Conservation (phyloP, 306 rosid species). For the Fagus sylvatica region DNA sequence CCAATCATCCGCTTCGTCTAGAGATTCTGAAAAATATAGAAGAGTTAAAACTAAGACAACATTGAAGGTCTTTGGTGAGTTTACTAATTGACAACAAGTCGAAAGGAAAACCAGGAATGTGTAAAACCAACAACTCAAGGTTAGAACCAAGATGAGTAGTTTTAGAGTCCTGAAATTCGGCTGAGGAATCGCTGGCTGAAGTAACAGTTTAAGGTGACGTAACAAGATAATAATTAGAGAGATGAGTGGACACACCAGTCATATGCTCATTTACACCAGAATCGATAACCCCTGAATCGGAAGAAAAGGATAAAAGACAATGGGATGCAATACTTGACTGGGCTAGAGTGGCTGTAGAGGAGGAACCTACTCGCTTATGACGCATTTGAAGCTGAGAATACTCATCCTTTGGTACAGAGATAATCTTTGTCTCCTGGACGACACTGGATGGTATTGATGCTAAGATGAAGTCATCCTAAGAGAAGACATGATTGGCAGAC, state of each 20-base stretch:
- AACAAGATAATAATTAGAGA: background rate
- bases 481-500: no score
- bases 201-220: background rate
- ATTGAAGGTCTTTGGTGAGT: no score
- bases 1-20: no score
- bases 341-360: background rate
- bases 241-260: background rate
- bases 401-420: background rate
- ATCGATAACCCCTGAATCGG: background rate
- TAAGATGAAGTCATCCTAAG: no score
- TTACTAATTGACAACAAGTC: background rate
- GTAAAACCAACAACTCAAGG: background rate
- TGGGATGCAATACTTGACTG: background rate
- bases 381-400: background rate
- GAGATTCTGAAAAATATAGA: no score
- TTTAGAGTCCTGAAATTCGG: background rate
- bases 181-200: background rate
- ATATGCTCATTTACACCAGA: slow-evolving; percentile 5
- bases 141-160: background rate
- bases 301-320: background rate
- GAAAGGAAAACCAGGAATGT: background rate
- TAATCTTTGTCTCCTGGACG: background rate
- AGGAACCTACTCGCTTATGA: background rate
- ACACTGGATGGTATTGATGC: no score
- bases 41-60: no score